Base-by-base conservation (phyloP, 129 eudicot genomes). In the Saussurea involucrata region DNA sequence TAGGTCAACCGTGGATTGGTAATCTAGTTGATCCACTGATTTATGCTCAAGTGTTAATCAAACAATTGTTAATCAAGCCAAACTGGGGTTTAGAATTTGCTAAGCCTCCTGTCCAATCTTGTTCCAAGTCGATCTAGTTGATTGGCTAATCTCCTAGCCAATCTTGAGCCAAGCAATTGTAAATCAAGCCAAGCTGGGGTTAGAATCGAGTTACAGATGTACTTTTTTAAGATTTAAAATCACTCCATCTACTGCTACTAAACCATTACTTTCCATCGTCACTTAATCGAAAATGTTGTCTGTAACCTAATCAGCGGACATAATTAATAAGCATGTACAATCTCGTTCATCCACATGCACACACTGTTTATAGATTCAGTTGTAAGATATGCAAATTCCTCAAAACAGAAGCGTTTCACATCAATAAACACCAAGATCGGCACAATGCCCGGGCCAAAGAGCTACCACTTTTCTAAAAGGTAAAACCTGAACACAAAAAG, bases 391-490 rank as follows among this genome's bases (percentile, higher is more conserved):
- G 12, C 22, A 76, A 42, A 66, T 20, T 46, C 55, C 24, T n/a
- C 17, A 46, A 44, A 76, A 0, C 49, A 76, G 46, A 66, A 64
- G 25, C 72, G 63, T 24, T 42, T 40, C 72, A 71, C 68, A 71
- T 11, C 25, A 72, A 34, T 53, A 24, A 68, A 22, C 71, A 80
- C 70, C 44, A 6, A 80, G 84, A 80, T 80, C 84, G 55, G 34
- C 63, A 33, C 76, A 80, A 66, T 74, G 80, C 71, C 63, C 15
- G 18, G 27, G 49, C 58, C 57, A 57, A 80, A 80, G 67, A 49
- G 69, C 63, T 22, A 33, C 63, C 61, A 46, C 6, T 68, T 25
- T 42, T 1, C 61, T 53, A 33, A 80, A 80, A 17, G 36, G 36
- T 4, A 73, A 66, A 73, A 8, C 25, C 25, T 12, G 28, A 49